Conservation (phyloP, 2,329 filamentous ascomycete species). For the Botrytis fabae region DNA sequence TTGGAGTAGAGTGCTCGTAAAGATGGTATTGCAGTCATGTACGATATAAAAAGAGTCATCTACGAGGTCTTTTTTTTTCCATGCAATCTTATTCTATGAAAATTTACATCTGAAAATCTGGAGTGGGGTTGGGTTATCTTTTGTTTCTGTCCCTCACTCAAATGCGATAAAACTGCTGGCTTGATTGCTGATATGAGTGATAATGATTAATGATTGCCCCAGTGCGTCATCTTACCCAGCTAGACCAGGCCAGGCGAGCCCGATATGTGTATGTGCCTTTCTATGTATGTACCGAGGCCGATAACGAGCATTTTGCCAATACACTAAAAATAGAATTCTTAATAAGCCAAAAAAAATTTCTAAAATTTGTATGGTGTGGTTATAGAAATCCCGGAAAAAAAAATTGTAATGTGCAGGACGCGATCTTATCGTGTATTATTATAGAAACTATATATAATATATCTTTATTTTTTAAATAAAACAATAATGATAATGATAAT, state of each 20-base stretch:
- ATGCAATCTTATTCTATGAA: background rate
- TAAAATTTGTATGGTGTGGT: too few species aligned
- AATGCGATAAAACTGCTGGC: background rate
- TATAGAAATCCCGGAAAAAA: too few species aligned
- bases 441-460: too few species aligned
- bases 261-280: too few species aligned
- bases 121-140: slow-evolving; percentile 18
- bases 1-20: background rate
- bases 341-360: too few species aligned
- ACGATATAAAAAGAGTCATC: background rate
- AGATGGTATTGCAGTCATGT: background rate
- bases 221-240: slow-evolving; percentile 11
- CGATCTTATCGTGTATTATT: too few species aligned
- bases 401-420: too few species aligned
- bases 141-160: slow-evolving; percentile 1
- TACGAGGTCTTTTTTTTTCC: background rate
- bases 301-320: too few species aligned
- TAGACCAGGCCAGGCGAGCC: background rate
- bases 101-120: background rate
- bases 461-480: too few species aligned
- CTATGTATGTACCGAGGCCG: too few species aligned
- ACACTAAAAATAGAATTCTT: too few species aligned
- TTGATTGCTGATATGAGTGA: background rate
- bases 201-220: background rate
- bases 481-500: too few species aligned